phyloP scores from a whole-genome alignment of 2,329 filamentous ascomycete species.

The Helotiales sp. region DNA sequence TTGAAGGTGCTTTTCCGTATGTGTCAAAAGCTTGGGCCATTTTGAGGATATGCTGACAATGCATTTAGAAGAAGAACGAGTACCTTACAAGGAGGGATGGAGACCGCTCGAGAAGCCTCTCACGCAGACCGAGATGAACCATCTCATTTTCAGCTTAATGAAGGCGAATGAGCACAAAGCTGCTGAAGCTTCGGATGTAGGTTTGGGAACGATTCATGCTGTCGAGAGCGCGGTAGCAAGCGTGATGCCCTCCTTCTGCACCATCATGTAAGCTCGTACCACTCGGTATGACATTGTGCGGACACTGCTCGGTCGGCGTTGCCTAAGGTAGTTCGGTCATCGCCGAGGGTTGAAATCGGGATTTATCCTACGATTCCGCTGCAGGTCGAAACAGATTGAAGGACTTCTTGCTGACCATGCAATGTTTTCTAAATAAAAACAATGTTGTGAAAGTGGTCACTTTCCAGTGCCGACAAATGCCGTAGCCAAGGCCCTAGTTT shows the following conservation, averaged over 20 bases:
- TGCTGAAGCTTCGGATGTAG: slow-evolving; percentile 18
- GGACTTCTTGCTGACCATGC: too few species aligned
- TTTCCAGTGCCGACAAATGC: too few species aligned
- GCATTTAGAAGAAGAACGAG: slow-evolving; percentile 16
- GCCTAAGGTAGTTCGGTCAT: too few species aligned
- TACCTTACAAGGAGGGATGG: slow-evolving; percentile 22
- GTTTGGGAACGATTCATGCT: slow-evolving; percentile 19
- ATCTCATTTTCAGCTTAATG: slow-evolving; percentile 21
- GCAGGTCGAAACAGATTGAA: too few species aligned
- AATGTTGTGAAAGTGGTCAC: too few species aligned
- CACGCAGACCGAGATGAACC: slow-evolving; percentile 21
- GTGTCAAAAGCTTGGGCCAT: background rate
- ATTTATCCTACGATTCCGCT: too few species aligned
- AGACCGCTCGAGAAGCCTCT: slow-evolving; percentile 12
- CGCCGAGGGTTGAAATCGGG: too few species aligned
- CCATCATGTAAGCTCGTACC: slow-evolving; percentile 21
- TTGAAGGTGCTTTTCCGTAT: slow-evolving; percentile 19
- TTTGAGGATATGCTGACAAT: background rate
- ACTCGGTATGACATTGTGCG: too few species aligned
- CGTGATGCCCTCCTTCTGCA: slow-evolving; percentile 16
- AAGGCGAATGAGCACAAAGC: slow-evolving; percentile 21
- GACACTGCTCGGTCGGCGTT: too few species aligned
- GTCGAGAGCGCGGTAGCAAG: slow-evolving; percentile 15
- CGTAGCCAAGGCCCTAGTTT: too few species aligned
- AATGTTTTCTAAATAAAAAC: too few species aligned